Conservation (phyloP, 2,329 filamentous ascomycete species). For the Whalleya microplaca region DNA sequence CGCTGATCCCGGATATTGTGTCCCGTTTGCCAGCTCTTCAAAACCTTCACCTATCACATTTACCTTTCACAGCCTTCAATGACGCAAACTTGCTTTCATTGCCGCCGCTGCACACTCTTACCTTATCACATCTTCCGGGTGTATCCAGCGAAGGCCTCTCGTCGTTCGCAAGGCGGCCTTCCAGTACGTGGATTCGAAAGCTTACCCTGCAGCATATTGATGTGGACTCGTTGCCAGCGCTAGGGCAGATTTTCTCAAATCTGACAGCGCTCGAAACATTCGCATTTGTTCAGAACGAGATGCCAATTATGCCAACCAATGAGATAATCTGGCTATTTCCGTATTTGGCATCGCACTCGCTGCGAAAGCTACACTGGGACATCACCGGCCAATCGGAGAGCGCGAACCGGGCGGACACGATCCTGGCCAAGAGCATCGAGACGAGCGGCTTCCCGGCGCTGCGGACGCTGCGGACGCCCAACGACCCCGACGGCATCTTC, state of each 20-base stretch:
- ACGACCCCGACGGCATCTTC: slow-evolving; percentile 70
- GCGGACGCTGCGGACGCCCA: slow-evolving; percentile 62
- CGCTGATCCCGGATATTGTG: slow-evolving; percentile 55
- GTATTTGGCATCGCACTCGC: slow-evolving; percentile 60
- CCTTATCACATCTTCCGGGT: slow-evolving; percentile 59
- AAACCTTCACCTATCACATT: slow-evolving; percentile 61
- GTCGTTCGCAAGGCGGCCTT: slow-evolving; percentile 55
- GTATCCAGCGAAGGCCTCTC: slow-evolving; percentile 61
- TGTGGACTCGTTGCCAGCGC: slow-evolving; percentile 57
- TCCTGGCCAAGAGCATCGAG: slow-evolving; percentile 66
- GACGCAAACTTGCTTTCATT: slow-evolving; percentile 59
- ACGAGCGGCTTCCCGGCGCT: slow-evolving; percentile 67
- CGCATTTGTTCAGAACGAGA: slow-evolving; percentile 56
- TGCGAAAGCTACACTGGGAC: slow-evolving; percentile 66
- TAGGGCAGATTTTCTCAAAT: slow-evolving; percentile 63
- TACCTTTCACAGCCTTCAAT: slow-evolving; percentile 60
- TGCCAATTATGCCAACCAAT: slow-evolving; percentile 59
- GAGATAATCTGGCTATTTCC: slow-evolving; percentile 66
- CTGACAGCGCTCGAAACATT: slow-evolving; percentile 54
- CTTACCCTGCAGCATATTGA: slow-evolving; percentile 61
- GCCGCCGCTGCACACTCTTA: slow-evolving; percentile 57
- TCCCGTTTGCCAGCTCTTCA: slow-evolving; percentile 57
- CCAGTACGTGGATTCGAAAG: slow-evolving; percentile 49
- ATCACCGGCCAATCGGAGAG: slow-evolving; percentile 55
- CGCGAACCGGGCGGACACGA: slow-evolving; percentile 57